Conservation (phyloP, 225 moss, liverwort and hornwort genomes). For the Anthoceros angustus region DNA sequence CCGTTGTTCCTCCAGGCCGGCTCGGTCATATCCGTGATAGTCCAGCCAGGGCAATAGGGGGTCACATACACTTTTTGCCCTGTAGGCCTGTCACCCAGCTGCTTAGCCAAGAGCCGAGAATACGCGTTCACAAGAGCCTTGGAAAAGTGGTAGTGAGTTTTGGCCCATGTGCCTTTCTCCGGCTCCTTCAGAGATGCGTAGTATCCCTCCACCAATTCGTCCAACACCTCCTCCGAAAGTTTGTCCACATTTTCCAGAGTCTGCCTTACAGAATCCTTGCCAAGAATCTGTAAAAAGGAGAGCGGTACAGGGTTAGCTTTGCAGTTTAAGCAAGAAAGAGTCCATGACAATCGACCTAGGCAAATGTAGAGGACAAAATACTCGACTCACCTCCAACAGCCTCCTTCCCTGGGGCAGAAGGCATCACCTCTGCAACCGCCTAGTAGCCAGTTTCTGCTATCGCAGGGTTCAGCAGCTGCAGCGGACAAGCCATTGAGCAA, state of each 20-base stretch:
- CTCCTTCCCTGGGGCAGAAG: slow-evolving; percentile 13
- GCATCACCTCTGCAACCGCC: not conserved
- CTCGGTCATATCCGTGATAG: slow-evolving; percentile 27
- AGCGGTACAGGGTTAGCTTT: not conserved
- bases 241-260: slow-evolving; percentile 16
- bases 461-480: not conserved
- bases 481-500: slow-evolving; percentile 52
- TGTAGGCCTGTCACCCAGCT: slow-evolving; percentile 7
- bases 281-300: not conserved
- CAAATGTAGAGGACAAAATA: not conserved
- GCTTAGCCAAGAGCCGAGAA: slow-evolving; percentile 18
- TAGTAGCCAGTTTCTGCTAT: too few relatives aligned
- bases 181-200: slow-evolving; percentile 15
- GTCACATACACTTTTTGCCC: slow-evolving; percentile 12
- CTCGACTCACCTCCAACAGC: slow-evolving; percentile 25
- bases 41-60: slow-evolving; percentile 33
- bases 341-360: not conserved
- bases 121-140: slow-evolving; percentile 32
- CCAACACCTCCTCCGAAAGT: slow-evolving; percentile 15
- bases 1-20: too few relatives aligned
- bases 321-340: not conserved
- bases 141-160: slow-evolving; percentile 16
- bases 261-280: not conserved
- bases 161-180: slow-evolving; percentile 18
- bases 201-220: slow-evolving; percentile 12